A percentile compares a stretch with the other conserved stretches of the same genome.
phyloP scores from a whole-genome alignment of 106 monocot species.

The Platanthera zijinensis region DNA sequence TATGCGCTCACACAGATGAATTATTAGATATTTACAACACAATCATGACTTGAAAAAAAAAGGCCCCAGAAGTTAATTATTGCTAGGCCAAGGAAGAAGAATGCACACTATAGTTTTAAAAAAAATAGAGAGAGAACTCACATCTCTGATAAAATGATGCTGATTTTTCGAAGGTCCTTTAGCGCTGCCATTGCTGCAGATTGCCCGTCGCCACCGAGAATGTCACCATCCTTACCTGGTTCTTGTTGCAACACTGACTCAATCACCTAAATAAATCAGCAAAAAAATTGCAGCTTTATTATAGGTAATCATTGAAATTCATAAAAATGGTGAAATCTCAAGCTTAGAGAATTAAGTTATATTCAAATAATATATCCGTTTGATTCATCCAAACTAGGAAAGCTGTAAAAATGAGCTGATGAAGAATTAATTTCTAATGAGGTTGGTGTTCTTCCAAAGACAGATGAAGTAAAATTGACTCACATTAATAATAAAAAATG shows the following conservation, averaged over 20 bases:
- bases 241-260: slow-evolving; percentile 78
- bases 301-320: not conserved
- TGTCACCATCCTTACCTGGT: slow-evolving; percentile 23
- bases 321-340: not conserved
- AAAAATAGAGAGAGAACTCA: slow-evolving; percentile 8
- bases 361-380: not conserved
- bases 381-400: not conserved
- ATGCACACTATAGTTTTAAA: slow-evolving; percentile 13
- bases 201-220: slow-evolving; percentile 58
- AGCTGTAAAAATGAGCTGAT: not conserved
- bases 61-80: slow-evolving; percentile 8
- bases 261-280: slow-evolving; percentile 45
- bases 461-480: not conserved
- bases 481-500: not conserved
- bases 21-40: not conserved
- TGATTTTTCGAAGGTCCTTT: slow-evolving; percentile 86
- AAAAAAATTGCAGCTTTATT: not conserved
- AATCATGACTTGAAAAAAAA: not conserved
- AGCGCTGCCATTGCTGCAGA: slow-evolving; percentile 64
- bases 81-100: slow-evolving; percentile 18
- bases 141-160: slow-evolving; percentile 64
- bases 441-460: not conserved
- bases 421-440: not conserved
- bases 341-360: not conserved
- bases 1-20: not conserved